Percentiles rank a stretch among this genome's conserved stretches.
These are phyloP conservation scores for Penicillium herquei DNA, from an alignment of 495 filamentous ascomycete genomes.

Conservation along the genomic window DNA sequence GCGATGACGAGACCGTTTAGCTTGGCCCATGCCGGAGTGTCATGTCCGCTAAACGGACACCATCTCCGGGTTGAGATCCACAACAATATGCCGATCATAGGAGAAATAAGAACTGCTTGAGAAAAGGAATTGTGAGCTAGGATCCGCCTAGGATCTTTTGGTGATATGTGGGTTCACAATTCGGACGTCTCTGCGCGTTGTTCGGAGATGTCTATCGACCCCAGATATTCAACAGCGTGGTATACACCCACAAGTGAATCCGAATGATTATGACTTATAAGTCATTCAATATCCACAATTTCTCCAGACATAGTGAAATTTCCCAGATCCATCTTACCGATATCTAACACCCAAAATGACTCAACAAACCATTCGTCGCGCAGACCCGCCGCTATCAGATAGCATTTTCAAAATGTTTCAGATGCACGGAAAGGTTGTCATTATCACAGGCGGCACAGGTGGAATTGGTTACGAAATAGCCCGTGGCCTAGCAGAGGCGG, in stretches of 20 bases:
- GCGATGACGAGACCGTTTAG: too few species aligned
- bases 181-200: not conserved
- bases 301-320: not conserved
- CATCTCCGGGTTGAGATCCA: too few species aligned
- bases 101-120: too few species aligned
- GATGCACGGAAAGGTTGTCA: constrained; percentile 70
- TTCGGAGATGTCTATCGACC: not conserved
- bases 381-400: constrained; percentile 3
- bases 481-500: constrained; percentile 69
- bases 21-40: too few species aligned
- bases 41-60: too few species aligned
- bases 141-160: too few species aligned
- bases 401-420: constrained; percentile 54
- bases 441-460: constrained; percentile 71
- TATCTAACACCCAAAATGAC: not conserved
- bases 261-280: too few species aligned
- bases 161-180: not conserved
- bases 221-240: not conserved
- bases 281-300: not conserved
- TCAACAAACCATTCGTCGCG: constrained; percentile 6
- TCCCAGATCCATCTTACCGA: not conserved
- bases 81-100: too few species aligned
- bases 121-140: too few species aligned
- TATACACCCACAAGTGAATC: too few species aligned
- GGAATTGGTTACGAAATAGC: constrained; percentile 74